Base-by-base conservation (phyloP, 371 early-diverging fungal species). In the Parasitella parasitica region DNA sequence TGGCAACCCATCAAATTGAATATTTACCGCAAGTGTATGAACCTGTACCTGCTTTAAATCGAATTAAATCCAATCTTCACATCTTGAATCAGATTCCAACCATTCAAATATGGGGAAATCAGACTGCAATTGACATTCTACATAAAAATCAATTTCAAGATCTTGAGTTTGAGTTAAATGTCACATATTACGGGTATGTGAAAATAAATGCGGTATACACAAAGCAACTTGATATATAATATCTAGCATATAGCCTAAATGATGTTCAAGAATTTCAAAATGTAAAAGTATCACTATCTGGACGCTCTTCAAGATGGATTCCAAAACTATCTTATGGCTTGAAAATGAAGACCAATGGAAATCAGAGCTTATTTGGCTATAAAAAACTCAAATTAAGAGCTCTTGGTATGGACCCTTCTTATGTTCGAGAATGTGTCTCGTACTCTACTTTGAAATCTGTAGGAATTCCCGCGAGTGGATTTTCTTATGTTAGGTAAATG, bases 381-480 rank as follows among this genome's bases (percentile, higher is more conserved):
- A 75, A 76, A 49, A 75, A 80, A 28, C 8, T 84, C 52, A 84
- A 84, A 58, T 22, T 84, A n/a, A 76, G 84, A 15, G 69, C 84
- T 28, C 48, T 69, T 54, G 72, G 73, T 2, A 69, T 63, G 7
- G 84, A 84, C 30, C 73, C 80, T 1, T 73, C 77, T 18, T 70
- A 67, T 58, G 28, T 84, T 12, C 72, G 82, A 36, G 84, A 84
- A 63, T 65, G 69, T 15, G 32, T 77, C 11, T 69, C 72, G 12
- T 75, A 74, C 34, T 73, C 76, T 30, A 64, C 73, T 54, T 38
- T 81, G 13, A 70, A 77, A 57, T 64, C 84, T 4, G 66, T 72
- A 1, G 82, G 82, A 46, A 59, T 80, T 32, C 75, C 81, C n/a
- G 70, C 79, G 1, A 66, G 72, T 3, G 75, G 70, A 11, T 74